phyloP scores from a whole-genome alignment of 1,139 yeast species.

The Suhomyces chickasaworum region DNA sequence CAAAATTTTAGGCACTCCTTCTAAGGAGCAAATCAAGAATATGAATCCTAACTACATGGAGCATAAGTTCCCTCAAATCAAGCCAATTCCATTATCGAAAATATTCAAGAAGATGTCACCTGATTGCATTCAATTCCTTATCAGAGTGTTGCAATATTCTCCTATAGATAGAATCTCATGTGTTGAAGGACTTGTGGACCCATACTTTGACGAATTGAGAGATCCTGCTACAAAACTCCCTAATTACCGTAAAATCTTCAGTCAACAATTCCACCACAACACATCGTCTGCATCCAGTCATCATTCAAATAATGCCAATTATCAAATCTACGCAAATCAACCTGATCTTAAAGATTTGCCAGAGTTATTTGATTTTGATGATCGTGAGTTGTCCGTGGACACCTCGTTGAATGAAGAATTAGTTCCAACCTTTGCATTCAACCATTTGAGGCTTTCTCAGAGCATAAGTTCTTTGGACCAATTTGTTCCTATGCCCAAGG shows the following conservation, averaged over 20 bases:
- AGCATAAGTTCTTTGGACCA: constrained; percentile 28
- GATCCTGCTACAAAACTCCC: constrained; percentile 57
- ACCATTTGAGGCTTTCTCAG: constrained; percentile 31
- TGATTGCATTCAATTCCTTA: constrained; percentile 66
- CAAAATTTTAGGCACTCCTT: constrained; percentile 93
- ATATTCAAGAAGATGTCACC: constrained; percentile 70
- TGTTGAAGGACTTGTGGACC: constrained; percentile 65
- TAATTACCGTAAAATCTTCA: constrained; percentile 49
- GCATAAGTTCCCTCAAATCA: constrained; percentile 94
- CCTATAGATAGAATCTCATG: constrained; percentile 74
- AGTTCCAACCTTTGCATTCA: constrained; percentile 44
- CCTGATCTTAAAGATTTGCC: constrained; percentile 49
- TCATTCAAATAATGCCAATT: constrained; percentile 35
- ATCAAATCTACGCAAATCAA: constrained; percentile 41
- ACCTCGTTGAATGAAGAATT: constrained; percentile 38
- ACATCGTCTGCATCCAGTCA: constrained; percentile 21
- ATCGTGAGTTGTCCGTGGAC: constrained; percentile 46
- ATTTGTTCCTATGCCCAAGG: constrained; percentile 38
- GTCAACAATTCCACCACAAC: constrained; percentile 38
- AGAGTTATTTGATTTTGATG: constrained; percentile 52
- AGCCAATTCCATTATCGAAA: constrained; percentile 85
- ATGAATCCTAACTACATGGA: constrained; percentile 99
- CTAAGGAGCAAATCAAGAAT: constrained; percentile 85
- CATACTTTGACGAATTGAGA: constrained; percentile 77
- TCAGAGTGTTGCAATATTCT: constrained; percentile 67